A percentile compares a stretch with the other conserved stretches of the same genome.
phyloP scores from a whole-genome alignment of 805 yeast species.

The Tetrapisispora fleetii region DNA sequence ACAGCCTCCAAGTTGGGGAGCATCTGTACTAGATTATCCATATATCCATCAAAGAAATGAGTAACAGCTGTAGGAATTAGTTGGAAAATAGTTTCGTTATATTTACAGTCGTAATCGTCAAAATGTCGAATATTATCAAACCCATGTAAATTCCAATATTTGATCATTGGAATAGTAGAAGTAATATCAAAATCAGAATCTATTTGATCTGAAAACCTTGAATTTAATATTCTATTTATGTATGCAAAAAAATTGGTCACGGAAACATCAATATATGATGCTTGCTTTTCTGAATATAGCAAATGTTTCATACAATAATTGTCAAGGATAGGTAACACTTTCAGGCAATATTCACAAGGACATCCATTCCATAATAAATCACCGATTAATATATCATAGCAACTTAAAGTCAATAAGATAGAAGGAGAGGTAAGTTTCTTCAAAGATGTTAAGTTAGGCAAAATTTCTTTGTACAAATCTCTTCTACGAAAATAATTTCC shows the following conservation, averaged over 20 bases:
- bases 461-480: constrained; percentile 36
- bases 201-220: constrained; percentile 23
- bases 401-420: constrained; percentile 47
- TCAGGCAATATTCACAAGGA: constrained; percentile 47
- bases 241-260: constrained; percentile 48
- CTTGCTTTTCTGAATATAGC: constrained; percentile 39
- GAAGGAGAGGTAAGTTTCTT: constrained; percentile 47
- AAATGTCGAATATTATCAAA: constrained; percentile 34
- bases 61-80: constrained; percentile 34
- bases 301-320: constrained; percentile 54
- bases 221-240: constrained; percentile 36
- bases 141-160: constrained; percentile 43
- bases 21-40: constrained; percentile 25
- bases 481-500: constrained; percentile 61
- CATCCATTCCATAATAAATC: constrained; percentile 75
- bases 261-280: constrained; percentile 48
- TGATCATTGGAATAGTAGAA: constrained; percentile 26
- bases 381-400: constrained; percentile 63
- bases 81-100: constrained; percentile 36
- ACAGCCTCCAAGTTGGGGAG: constrained; percentile 31
- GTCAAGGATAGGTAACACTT: constrained; percentile 44
- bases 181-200: constrained; percentile 28
- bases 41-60: constrained; percentile 39
- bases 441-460: constrained; percentile 38
- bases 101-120: constrained; percentile 32